Evolutionary conservation across 2,329 filamentous ascomycete species (phyloP), one percentile per base, ranked within the genome.

Genomic region (Epichloe sp.): DNA sequence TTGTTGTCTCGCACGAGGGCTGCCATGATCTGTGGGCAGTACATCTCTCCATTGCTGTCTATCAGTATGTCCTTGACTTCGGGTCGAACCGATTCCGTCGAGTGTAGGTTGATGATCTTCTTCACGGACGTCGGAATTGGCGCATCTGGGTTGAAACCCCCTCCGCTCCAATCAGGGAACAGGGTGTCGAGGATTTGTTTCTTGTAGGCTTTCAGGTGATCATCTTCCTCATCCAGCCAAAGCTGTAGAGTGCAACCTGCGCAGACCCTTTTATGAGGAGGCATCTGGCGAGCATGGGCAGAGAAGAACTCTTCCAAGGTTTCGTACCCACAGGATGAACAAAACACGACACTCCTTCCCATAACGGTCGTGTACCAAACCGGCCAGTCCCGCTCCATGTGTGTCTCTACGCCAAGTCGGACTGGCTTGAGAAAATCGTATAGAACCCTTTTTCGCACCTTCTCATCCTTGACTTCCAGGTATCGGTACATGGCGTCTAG

Each of bases 381-480:
- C 0, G 54, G 52, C 55, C 56, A 59, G 23, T 66, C 62, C 0
- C 43, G 7, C 0, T 55, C 50, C 0, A 62, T 21, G 0, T 51
- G 23, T 17, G 19, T 21, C 8, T 64, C 59, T 0, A 67, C 31
- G 0, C 61, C 62, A 6, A 62, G 50, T 2, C 61, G 55, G 1
- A 69, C 57, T 0, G 65, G 60, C 48, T 65, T 68, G 4, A 67
- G 44, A 2, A 68, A 43, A 47, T 70, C 67, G 26, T 64, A 69
- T 1, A 61, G 44, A 0, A 59, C 58, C 45, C 58, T 52, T 2
- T 60, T 60, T 4, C 49, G 11, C 0, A 58, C 49, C 3, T 58
- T 52, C 1, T 47, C 10, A 3, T 38, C 4, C 19, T 2, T 1
- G 38, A 40, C 3, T 38, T 44, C 40, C 42, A 31, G 3, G 17